phyloP scores from a whole-genome alignment of 257 asterid species.

The Linaria vulgaris region DNA sequence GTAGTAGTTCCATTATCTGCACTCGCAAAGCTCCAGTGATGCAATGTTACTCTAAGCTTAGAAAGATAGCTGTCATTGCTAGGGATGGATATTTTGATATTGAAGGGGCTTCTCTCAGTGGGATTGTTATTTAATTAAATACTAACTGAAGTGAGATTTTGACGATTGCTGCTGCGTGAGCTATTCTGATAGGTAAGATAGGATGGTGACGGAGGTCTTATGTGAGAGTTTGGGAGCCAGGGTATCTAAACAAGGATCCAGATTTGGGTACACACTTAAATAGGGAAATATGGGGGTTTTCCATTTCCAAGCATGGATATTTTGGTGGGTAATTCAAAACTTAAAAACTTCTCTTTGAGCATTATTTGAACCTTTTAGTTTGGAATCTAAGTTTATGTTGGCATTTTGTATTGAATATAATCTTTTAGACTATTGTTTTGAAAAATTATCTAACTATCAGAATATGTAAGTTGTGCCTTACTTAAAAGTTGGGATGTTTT shows the following conservation, averaged over 20 bases:
- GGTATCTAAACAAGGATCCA: neutral
- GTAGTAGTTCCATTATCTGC: too few species aligned
- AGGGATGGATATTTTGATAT: conserved; percentile 7
- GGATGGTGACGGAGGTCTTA: conserved; percentile 3
- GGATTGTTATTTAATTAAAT: neutral
- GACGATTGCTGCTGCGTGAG: neutral
- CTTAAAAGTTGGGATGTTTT: neutral
- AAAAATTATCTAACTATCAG: neutral
- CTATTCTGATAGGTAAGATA: neutral
- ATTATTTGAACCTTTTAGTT: neutral
- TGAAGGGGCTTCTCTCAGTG: neutral
- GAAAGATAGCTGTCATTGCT: conserved; percentile 2
- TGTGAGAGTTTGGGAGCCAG: neutral
- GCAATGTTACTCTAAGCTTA: neutral
- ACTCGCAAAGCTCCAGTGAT: conserved; percentile 3
- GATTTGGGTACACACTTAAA: neutral
- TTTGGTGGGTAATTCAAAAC: neutral
- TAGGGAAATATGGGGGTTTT: neutral
- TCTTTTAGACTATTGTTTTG: too few species aligned
- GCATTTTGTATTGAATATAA: neutral
- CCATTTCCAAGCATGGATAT: neutral
- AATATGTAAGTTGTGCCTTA: neutral
- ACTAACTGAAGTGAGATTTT: conserved; percentile 8
- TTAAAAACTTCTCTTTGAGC: neutral
- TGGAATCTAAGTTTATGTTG: neutral